Base-by-base conservation (phyloP, 495 filamentous ascomycete species). In the Terfezia boudieri region DNA sequence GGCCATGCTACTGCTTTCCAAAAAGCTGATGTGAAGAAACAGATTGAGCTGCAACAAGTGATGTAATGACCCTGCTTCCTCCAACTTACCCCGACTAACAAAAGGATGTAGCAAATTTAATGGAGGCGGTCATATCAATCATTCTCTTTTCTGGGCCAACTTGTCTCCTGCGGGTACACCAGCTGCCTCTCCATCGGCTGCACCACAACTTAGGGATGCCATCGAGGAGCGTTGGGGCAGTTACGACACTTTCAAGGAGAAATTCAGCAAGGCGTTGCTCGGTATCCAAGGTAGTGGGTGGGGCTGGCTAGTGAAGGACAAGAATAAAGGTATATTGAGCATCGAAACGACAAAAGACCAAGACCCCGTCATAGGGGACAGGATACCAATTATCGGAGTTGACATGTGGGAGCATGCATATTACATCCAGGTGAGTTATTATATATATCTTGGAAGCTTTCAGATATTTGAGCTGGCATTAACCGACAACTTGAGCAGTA, bases 91-190 rank as follows among this genome's bases (percentile, higher is more conserved):
- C 20, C 20, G 20, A 20, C 20, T 20, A 20, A 20, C 20, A 20
- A 20, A n/a, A 2, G 20, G 20, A 20, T 1, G 38, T 16, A 43
- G 38, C 17, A 36, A 61, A 16, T 65, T 65, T 51, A 53, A 64
- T 37, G 62, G 59, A 4, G 64, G 87, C 60, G 89, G 89, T 48
- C 89, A 96, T 71, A 67, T 90, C 64, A 96, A 95, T 74, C 89
- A 96, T 74, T 75, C 76, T 22, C 77, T 96, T 48, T 96, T 96
- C 77, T 96, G 90, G 90, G 85, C 95, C 75, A 95, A 95, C 75
- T 73, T 95, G 50, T 81, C 86, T n/a, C 89, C 89, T 26, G 8
- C 41, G 4, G 8, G 4, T 14, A 82, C 57, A 5, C 14, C 41
- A 90, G 92, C 60, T 86, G 89, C 62, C 77, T 82, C 58, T 82